These are phyloP conservation scores for Chlorella sp. DNA, from an alignment of 139 green algal genomes.

Conservation along the genomic window DNA sequence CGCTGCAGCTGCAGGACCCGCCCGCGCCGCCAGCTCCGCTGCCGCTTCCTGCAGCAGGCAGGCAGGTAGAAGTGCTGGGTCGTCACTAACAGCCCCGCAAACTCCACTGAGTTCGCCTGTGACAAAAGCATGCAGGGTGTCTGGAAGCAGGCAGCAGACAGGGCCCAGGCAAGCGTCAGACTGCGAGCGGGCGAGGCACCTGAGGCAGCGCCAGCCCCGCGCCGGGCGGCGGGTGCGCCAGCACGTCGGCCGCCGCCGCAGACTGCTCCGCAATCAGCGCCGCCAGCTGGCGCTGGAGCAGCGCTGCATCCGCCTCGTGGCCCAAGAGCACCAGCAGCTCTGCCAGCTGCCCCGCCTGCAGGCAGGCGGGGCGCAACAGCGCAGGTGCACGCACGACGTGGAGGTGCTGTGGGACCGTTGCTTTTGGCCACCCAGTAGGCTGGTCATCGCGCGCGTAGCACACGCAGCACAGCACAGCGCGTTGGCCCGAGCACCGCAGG, in stretches of 20 bases:
- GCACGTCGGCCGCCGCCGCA: conserved; percentile 42
- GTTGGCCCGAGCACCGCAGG: background rate
- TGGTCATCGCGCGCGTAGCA: conserved; percentile 12
- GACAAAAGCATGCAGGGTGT: too few relatives aligned
- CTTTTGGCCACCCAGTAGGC: background rate
- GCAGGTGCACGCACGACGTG: conserved; percentile 20
- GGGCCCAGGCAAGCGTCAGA: background rate
- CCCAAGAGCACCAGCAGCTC: conserved; percentile 83
- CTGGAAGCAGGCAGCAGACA: too few relatives aligned
- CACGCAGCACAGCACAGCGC: background rate
- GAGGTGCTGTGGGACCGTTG: too few relatives aligned
- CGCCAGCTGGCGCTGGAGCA: conserved; percentile 69
- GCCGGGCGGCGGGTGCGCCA: conserved; percentile 39
- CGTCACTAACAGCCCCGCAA: too few relatives aligned
- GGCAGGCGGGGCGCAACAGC: background rate
- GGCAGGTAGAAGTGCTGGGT: background rate
- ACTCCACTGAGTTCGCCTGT: too few relatives aligned
- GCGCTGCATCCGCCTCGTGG: conserved; percentile 65
- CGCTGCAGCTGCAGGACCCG: conserved; percentile 7
- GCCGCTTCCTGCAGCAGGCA: background rate
- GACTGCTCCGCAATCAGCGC: conserved; percentile 37
- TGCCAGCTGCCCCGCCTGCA: conserved; percentile 56
- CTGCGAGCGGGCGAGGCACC: background rate
- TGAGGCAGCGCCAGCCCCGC: conserved; percentile 3
- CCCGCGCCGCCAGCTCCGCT: background rate